Evolutionary conservation across 2,329 filamentous ascomycete genomes (phyloP).

Genomic region (Phoma sp.): DNA sequence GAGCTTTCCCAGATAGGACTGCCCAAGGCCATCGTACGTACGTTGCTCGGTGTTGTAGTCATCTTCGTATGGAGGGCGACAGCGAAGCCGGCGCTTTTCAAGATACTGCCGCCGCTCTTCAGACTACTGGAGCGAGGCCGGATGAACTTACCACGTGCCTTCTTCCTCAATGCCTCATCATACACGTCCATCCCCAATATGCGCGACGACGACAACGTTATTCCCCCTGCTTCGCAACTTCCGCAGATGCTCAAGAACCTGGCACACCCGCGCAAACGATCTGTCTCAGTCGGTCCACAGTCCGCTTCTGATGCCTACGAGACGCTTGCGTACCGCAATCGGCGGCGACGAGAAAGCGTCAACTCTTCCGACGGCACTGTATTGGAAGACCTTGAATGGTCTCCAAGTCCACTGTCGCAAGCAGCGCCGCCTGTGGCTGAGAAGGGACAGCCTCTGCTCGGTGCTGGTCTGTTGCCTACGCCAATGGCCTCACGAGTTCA

Average conservation of each 20-base stretch:
- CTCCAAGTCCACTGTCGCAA: slow-evolving; percentile 21
- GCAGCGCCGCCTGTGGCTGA: slow-evolving; percentile 40
- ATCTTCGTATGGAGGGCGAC: slow-evolving; percentile 90
- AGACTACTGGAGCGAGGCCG: slow-evolving; percentile 82
- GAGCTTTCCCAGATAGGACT: slow-evolving; percentile 72
- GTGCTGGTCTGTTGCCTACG: slow-evolving; percentile 57
- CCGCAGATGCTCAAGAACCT: slow-evolving; percentile 83
- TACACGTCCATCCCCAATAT: slow-evolving; percentile 83
- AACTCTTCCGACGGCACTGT: slow-evolving; percentile 50
- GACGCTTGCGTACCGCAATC: slow-evolving; percentile 87
- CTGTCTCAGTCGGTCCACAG: slow-evolving; percentile 90
- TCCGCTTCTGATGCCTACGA: slow-evolving; percentile 97
- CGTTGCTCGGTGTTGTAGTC: slow-evolving; percentile 79
- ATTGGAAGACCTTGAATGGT: slow-evolving; percentile 37
- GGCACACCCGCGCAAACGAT: slow-evolving; percentile 78
- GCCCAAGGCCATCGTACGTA: slow-evolving; percentile 68
- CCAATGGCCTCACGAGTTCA: slow-evolving; percentile 59
- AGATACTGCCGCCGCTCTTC: slow-evolving; percentile 82
- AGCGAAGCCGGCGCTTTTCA: slow-evolving; percentile 84
- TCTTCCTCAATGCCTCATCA: slow-evolving; percentile 89
- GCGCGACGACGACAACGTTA: slow-evolving; percentile 82
- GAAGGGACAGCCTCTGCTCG: slow-evolving; percentile 44
- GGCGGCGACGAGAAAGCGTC: slow-evolving; percentile 67
- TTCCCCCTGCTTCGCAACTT: slow-evolving; percentile 88
- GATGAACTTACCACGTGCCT: slow-evolving; percentile 81